Conservation (phyloP, 176 grass and related monocot species). For the Areca catechu region DNA sequence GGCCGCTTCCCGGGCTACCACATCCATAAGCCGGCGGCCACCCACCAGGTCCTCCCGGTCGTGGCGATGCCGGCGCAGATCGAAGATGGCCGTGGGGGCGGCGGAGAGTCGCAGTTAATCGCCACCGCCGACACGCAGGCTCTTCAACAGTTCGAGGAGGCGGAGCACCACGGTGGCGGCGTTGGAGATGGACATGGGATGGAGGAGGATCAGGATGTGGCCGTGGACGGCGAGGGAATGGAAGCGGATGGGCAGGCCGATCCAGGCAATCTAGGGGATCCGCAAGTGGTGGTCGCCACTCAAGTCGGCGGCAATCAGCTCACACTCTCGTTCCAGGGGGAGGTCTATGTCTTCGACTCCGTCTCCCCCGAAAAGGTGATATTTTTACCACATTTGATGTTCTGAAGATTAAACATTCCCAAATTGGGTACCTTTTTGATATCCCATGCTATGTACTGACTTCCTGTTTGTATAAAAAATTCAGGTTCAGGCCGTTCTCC, state of each 20-base stretch:
- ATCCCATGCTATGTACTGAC: too few relatives aligned
- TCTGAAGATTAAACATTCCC: background rate
- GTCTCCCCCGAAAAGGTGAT: constrained; percentile 90
- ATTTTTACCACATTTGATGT: background rate
- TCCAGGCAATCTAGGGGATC: constrained; percentile 14
- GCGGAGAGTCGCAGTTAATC: constrained; percentile 6
- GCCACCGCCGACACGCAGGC: constrained; percentile 53
- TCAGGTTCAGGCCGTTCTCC: constrained; percentile 95
- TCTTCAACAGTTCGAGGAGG: constrained; percentile 19
- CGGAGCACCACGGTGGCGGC: background rate
- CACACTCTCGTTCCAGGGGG: constrained; percentile 91
- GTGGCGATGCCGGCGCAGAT: constrained; percentile 18
- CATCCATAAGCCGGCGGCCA: too few relatives aligned
- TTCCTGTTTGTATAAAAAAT: too few relatives aligned
- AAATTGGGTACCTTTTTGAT: too few relatives aligned
- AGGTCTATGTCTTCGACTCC: constrained; percentile 95
- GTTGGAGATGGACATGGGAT: constrained; percentile 30
- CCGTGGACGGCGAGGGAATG: constrained; percentile 24
- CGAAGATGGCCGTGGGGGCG: background rate
- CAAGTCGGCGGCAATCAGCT: constrained; percentile 56
- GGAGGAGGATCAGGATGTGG: constrained; percentile 48
- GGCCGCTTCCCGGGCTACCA: constrained; percentile 41
- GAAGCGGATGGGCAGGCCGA: constrained; percentile 28
- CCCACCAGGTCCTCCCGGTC: background rate
- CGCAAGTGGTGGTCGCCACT: constrained; percentile 23